These are phyloP conservation scores for Xylaria sp. DNA, from an alignment of 2,329 filamentous ascomycete species.

Conservation along the genomic window DNA sequence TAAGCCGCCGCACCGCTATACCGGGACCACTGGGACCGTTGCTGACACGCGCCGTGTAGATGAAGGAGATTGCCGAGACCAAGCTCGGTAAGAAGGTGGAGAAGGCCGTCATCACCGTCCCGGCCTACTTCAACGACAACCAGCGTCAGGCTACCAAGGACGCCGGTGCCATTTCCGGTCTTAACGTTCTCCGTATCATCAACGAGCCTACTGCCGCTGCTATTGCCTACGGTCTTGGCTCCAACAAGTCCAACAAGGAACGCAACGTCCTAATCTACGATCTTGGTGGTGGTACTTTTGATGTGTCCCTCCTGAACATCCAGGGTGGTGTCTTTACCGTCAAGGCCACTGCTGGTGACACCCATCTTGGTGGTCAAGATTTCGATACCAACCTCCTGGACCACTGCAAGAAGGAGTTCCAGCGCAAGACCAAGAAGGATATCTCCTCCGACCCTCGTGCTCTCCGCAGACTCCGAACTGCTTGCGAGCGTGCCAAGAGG, in stretches of 20 bases:
- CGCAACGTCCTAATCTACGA: constrained; percentile 99
- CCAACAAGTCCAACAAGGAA: constrained; percentile 96
- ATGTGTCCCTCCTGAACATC: constrained; percentile 99
- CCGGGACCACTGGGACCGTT: not conserved
- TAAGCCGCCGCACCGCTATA: constrained; percentile 54
- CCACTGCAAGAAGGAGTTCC: constrained; percentile 97
- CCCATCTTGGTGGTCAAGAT: constrained; percentile 93
- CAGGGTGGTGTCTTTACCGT: constrained; percentile 99
- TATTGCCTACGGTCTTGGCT: constrained; percentile 96
- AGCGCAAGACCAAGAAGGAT: constrained; percentile 76
- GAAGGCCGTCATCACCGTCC: constrained; percentile 99
- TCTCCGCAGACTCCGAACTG: constrained; percentile 93
- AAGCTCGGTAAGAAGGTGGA: constrained; percentile 99
- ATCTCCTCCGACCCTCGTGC: constrained; percentile 87
- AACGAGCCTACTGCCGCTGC: constrained; percentile 99
- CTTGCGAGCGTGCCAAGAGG: constrained; percentile 99
- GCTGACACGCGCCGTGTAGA: constrained; percentile 63
- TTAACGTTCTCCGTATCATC: constrained; percentile 99
- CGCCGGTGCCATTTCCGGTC: constrained; percentile 94
- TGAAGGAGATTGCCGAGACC: constrained; percentile 98
- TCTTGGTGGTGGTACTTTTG: constrained; percentile 99
- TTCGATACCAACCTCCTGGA: constrained; percentile 97
- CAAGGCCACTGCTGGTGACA: constrained; percentile 97
- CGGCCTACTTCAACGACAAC: constrained; percentile 99
- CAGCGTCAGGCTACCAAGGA: constrained; percentile 99